Conservation (phyloP, 805 yeast species). For the Lipomyces mesembrius region DNA sequence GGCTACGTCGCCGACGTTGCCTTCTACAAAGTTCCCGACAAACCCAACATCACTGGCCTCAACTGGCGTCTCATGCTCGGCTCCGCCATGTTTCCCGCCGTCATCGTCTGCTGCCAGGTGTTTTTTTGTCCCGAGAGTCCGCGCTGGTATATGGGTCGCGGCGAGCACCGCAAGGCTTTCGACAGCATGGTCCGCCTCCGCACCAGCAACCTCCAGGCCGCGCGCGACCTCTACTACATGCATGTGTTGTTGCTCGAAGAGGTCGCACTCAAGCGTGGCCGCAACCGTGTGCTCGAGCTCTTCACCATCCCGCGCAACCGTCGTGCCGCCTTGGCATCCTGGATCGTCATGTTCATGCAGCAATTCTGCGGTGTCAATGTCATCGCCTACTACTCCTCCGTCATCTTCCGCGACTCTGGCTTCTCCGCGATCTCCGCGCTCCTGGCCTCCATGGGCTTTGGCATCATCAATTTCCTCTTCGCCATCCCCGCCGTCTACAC, state of each 20-base stretch:
- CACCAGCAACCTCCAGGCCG: slow-evolving; percentile 57
- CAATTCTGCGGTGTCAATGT: slow-evolving; percentile 91
- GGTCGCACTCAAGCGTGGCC: slow-evolving; percentile 47
- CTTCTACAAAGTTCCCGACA: slow-evolving; percentile 53
- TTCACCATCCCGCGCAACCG: slow-evolving; percentile 78
- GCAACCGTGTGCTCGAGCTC: slow-evolving; percentile 48
- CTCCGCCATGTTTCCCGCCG: slow-evolving; percentile 63
- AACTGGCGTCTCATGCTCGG: slow-evolving; percentile 71
- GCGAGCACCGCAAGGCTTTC: slow-evolving; percentile 55
- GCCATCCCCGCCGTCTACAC: slow-evolving; percentile 83
- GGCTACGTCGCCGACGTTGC: slow-evolving; percentile 67
- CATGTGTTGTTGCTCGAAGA: slow-evolving; percentile 57
- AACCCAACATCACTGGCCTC: slow-evolving; percentile 35
- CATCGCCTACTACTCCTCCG: slow-evolving; percentile 81
- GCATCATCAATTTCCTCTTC: slow-evolving; percentile 76
- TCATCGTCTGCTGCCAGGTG: slow-evolving; percentile 57
- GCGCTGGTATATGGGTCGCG: slow-evolving; percentile 66
- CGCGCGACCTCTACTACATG: slow-evolving; percentile 67
- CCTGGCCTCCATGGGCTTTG: slow-evolving; percentile 85
- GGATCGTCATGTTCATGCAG: slow-evolving; percentile 86
- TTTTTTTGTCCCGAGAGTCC: slow-evolving; percentile 71
- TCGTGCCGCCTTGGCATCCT: slow-evolving; percentile 79
- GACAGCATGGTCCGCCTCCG: slow-evolving; percentile 56
- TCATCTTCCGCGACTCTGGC: slow-evolving; percentile 72
- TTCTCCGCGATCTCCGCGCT: slow-evolving; percentile 65